Conservation (phyloP, 179 eudicot genomes). For the Beta corolliflora region DNA sequence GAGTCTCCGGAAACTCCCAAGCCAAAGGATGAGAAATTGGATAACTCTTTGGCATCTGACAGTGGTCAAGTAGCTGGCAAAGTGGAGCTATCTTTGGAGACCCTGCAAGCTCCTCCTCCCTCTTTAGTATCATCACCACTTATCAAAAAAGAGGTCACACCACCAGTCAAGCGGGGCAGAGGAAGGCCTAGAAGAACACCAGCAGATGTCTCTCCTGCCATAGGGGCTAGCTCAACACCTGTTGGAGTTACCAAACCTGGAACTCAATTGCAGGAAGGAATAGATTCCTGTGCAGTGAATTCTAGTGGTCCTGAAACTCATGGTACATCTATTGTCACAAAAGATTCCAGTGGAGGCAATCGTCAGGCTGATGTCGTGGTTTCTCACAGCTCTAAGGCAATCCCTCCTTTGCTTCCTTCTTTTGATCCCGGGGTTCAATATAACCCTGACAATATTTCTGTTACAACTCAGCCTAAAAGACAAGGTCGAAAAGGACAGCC, state of each 20-base stretch:
- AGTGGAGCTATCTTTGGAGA: constrained; percentile 31
- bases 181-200: constrained; percentile 83
- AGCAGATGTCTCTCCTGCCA: constrained; percentile 35
- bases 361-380: constrained; percentile 34
- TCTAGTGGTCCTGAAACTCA: constrained; percentile 34
- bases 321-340: constrained; percentile 28
- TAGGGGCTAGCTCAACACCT: constrained; percentile 36
- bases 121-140: constrained; percentile 26
- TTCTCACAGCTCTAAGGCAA: constrained; percentile 42
- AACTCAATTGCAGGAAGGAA: constrained; percentile 26
- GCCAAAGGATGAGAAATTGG: constrained; percentile 49
- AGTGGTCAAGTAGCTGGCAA: constrained; percentile 36
- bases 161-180: constrained; percentile 84
- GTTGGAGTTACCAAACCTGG: constrained; percentile 34
- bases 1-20: constrained; percentile 63
- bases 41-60: constrained; percentile 33
- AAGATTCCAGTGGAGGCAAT: constrained; percentile 36
- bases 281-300: constrained; percentile 24
- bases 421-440: constrained; percentile 31
- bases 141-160: constrained; percentile 48
- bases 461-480: constrained; percentile 44
- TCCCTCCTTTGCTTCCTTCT: constrained; percentile 28
- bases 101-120: constrained; percentile 23
- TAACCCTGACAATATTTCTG: constrained; percentile 32
- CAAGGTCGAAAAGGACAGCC: constrained; percentile 51